Evolutionary conservation across 441 rosid species (phyloP).

Genomic region (Omphalea diandra): DNA sequence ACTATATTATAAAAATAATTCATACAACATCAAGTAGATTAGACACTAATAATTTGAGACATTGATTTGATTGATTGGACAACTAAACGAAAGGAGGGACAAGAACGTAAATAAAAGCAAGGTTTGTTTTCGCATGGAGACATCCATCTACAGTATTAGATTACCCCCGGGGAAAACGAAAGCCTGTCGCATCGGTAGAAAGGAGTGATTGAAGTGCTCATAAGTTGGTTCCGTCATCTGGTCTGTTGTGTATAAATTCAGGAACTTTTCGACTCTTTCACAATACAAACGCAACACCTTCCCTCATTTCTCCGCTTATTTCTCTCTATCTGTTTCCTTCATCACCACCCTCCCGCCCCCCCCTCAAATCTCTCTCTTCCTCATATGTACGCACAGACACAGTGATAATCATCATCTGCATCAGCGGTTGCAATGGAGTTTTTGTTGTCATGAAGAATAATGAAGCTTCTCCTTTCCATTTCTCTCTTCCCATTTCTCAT

Average conservation of each 20-base stretch:
- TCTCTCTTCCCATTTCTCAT: conserved; percentile 16
- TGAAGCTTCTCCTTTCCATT: conserved; percentile 28
- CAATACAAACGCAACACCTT: conserved; percentile 8
- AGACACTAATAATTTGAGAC: too few species aligned
- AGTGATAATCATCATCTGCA: neutral
- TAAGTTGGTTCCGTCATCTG: too few species aligned
- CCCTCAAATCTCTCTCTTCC: neutral
- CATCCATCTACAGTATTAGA: too few species aligned
- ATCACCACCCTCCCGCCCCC: too few species aligned
- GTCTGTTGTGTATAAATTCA: conserved; percentile 29
- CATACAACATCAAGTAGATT: too few species aligned
- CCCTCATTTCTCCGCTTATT: neutral
- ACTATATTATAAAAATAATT: too few species aligned
- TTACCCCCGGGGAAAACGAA: too few species aligned
- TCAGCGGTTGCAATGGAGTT: conserved; percentile 27
- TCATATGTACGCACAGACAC: neutral
- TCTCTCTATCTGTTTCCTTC: neutral
- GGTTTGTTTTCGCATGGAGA: neutral
- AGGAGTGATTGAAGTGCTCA: too few species aligned
- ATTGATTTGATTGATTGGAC: too few species aligned
- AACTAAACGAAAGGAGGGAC: conserved; percentile 37
- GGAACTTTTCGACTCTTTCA: conserved; percentile 13
- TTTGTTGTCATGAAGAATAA: conserved; percentile 8
- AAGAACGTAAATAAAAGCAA: conserved; percentile 22
- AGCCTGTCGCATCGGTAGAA: too few species aligned